Conservation (phyloP, 2,329 filamentous ascomycete genomes). For the Xylariaceae sp. region DNA sequence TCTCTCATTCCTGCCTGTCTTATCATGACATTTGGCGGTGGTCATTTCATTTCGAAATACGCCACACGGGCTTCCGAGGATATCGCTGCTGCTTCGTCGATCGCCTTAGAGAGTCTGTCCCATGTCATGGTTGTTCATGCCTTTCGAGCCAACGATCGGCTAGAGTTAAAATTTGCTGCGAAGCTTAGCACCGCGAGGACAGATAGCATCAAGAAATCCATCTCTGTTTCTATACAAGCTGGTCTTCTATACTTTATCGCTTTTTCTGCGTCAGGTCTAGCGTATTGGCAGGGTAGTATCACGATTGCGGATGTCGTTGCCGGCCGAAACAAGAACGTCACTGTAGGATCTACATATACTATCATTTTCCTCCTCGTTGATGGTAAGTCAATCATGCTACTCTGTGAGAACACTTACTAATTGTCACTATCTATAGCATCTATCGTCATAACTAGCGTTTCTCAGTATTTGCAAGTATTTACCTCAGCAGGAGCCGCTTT, state of each 20-base stretch:
- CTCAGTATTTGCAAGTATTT: conserved; percentile 58
- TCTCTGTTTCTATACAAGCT: conserved; percentile 51
- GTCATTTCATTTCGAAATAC: conserved; percentile 46
- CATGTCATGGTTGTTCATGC: conserved; percentile 53
- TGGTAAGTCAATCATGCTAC: conserved; percentile 32
- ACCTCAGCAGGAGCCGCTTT: conserved; percentile 51
- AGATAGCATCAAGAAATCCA: conserved; percentile 53
- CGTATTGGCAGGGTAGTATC: conserved; percentile 61
- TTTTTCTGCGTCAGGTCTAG: conserved; percentile 60
- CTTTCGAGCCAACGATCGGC: conserved; percentile 47
- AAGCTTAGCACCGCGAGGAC: conserved; percentile 43
- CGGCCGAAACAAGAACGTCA: conserved; percentile 31
- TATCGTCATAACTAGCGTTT: conserved; percentile 56
- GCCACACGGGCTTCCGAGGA: conserved; percentile 41
- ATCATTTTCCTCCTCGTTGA: conserved; percentile 63
- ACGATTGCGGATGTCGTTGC: conserved; percentile 38
- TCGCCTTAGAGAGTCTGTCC: conserved; percentile 51
- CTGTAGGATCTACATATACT: conserved; percentile 53
- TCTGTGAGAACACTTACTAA: conserved; percentile 20
- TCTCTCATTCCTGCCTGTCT: conserved; percentile 54
- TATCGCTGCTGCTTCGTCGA: conserved; percentile 49
- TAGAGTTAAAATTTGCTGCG: conserved; percentile 49
- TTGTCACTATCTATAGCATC: conserved; percentile 43
- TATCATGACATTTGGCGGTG: conserved; percentile 50
- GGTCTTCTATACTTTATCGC: conserved; percentile 65